Evolutionary conservation across 371 early-diverging fungal genomes (phyloP), one percentile per base, ranked within the genome.

Genomic region (Nosema granulosis): DNA sequence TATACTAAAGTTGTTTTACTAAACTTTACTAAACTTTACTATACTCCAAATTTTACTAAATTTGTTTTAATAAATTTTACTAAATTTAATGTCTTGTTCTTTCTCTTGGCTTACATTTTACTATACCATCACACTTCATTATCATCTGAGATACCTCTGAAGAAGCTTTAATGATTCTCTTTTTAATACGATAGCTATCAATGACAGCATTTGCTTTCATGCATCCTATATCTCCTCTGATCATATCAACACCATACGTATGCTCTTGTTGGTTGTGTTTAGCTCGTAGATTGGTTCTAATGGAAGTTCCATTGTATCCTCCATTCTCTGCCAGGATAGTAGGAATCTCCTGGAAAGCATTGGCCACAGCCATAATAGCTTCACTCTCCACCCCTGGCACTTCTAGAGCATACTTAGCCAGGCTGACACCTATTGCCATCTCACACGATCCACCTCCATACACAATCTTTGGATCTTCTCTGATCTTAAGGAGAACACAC

Each of bases 131-230:
- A 50, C 96, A 96, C 79, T 97, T 91, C 37, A 99, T 87, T 82
- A 99, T 93, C 92, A 95, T 92, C 87, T 97, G 97, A 52, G 96
- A 94, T 13, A 95, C 94, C 87, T 99, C 99, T 16, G 93, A 89
- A 35, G 99, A 97, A 80, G 92, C 91, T 72, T 92, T 87, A 61
- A 97, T 87, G 22, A 99, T 94, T 84, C 95, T 93, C 68, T 91
- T 90, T 88, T 99, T 99, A 70, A 97, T 89, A 86, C 95, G 92
- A 88, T 90, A 93, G 37, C 93, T 93, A 85, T 99, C 99, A 61
- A 94, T 92, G 81, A 99, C 91, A 62, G 93, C 93, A 66, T 90
- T 84, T 67, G 88, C 90, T 71, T 89, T 88, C 84, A 96, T 92
- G 85, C 94, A 91, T 11, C 88, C 89, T 24, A 95, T 87, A 3